A percentile compares a stretch with the other conserved stretches of the same genome.
Conservation (phyloP, 768 basidiomycete species). For the Leccinum rimulosum region DNA sequence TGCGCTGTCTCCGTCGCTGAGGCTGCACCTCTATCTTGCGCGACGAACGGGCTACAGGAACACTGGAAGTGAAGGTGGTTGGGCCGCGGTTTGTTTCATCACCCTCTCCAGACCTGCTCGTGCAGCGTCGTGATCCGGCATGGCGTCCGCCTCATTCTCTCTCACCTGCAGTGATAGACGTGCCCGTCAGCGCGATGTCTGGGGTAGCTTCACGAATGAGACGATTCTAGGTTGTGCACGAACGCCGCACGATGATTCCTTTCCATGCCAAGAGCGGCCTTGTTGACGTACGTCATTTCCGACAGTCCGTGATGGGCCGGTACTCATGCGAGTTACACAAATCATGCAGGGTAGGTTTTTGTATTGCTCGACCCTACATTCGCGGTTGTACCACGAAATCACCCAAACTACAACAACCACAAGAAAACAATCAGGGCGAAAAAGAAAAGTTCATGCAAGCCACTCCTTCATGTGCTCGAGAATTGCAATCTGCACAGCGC, state of each 20-base stretch:
- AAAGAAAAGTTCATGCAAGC: slow-evolving; percentile 33
- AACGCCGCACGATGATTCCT: no score
- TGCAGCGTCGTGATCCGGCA: no score
- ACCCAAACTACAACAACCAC: not conserved
- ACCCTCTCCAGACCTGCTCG: not conserved
- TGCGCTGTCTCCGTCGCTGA: slow-evolving; percentile 18
- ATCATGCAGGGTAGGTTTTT: no score
- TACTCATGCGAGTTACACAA: no score
- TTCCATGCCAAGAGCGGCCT: no score
- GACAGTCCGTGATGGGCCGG: no score
- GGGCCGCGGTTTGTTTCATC: slow-evolving; percentile 14
- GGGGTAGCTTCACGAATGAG: slow-evolving; percentile 16
- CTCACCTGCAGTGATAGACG: not conserved
- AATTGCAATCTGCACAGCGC: slow-evolving; percentile 51
- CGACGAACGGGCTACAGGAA: slow-evolving; percentile 18
- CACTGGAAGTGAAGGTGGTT: not conserved
- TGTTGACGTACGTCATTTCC: no score
- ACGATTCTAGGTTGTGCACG: not conserved
- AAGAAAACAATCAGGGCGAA: not conserved
- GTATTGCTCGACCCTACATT: no score
- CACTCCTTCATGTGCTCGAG: slow-evolving; percentile 54
- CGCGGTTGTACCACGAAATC: not conserved
- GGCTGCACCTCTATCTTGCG: slow-evolving; percentile 24
- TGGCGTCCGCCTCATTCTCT: no score
- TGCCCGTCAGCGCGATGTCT: slow-evolving; percentile 27